Conservation (phyloP, 371 early-diverging fungal species). For the Lichtheimia hyalospora region DNA sequence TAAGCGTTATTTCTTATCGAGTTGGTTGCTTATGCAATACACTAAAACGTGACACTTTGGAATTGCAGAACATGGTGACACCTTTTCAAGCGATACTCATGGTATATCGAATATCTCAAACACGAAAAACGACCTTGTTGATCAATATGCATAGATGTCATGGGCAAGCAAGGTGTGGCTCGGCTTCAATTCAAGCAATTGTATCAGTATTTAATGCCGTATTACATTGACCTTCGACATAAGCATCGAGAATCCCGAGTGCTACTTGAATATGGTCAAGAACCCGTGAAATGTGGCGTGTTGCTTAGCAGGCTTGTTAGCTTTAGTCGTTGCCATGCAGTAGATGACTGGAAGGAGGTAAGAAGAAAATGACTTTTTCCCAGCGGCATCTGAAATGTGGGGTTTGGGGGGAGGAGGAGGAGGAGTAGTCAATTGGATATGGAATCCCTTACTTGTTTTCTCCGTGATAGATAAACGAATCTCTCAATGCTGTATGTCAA, state of each 20-base stretch:
- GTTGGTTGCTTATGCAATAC: background rate
- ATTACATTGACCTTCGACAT: constrained; percentile 73
- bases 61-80: too few species aligned
- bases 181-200: constrained; percentile 68
- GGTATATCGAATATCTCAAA: too few species aligned
- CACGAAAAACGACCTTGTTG: too few species aligned
- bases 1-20: too few species aligned
- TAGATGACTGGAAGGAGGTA: constrained; percentile 55
- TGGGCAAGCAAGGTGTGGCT: constrained; percentile 46
- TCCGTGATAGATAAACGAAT: constrained; percentile 23
- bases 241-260: constrained; percentile 66
- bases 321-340: constrained; percentile 54
- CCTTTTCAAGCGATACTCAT: too few species aligned
- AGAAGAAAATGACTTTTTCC: background rate
- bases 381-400: background rate
- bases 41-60: too few species aligned
- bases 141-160: constrained; percentile 3
- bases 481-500: constrained; percentile 68
- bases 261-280: constrained; percentile 66
- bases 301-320: constrained; percentile 60
- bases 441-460: too few species aligned
- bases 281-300: constrained; percentile 65
- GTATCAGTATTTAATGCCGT: constrained; percentile 64
- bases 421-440: too few species aligned
- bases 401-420: background rate